These are phyloP conservation scores for Aegilops speltoides DNA, from an alignment of 176 grass and related monocot genomes.

Conservation along the genomic window DNA sequence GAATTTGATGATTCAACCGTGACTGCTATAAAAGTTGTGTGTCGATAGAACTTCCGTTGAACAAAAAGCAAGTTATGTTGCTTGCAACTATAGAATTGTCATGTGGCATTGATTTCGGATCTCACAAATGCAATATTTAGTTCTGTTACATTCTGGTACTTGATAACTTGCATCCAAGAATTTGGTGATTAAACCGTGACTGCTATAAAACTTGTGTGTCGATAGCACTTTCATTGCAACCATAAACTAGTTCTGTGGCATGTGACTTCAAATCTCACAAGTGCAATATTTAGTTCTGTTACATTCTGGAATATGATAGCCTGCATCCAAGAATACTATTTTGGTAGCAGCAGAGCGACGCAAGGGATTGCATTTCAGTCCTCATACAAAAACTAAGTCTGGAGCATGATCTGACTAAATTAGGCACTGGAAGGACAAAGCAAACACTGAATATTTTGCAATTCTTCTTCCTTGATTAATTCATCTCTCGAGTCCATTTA, in stretches of 20 bases:
- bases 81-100: too few relatives aligned
- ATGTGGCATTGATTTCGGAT: too few relatives aligned
- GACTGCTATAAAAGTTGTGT: too few relatives aligned
- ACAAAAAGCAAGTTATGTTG: too few relatives aligned
- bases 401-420: neutral
- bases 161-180: neutral
- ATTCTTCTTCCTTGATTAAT: neutral
- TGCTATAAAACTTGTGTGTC: neutral
- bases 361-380: neutral
- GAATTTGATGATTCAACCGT: too few relatives aligned
- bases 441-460: neutral
- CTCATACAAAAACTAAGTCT: neutral
- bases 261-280: neutral
- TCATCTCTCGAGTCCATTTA: neutral
- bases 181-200: neutral
- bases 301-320: neutral
- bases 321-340: neutral
- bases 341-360: neutral
- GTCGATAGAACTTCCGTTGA: too few relatives aligned
- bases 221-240: neutral
- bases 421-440: neutral
- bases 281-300: neutral
- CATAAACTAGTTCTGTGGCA: neutral
- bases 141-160: neutral
- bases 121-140: too few relatives aligned